Base-by-base conservation (phyloP, 129 eudicot species). In the Helichrysum umbraculigerum region DNA sequence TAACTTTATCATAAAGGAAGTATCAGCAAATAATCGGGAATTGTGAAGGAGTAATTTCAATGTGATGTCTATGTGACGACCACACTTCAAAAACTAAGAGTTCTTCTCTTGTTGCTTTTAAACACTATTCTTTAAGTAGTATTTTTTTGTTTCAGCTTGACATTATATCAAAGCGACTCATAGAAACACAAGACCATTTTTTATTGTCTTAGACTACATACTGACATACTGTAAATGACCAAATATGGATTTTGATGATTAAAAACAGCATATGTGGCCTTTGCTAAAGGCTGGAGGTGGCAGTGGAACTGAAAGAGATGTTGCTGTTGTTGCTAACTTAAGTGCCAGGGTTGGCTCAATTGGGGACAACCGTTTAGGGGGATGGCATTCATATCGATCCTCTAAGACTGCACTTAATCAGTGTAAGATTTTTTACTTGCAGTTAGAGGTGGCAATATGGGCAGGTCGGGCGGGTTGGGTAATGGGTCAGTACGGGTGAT, bases 271-370 rank as follows among this genome's bases (percentile, higher is more conserved):
- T 70, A 89, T 94, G 96, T 89, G 99, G 99, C 99, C 99, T 73
- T 86, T 94, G 84, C 86, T 94, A 51, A 94, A 91, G 82, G 87
- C 63, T 60, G 99, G 99, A 75, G 99, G 97, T 33, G 93, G 96
- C 56, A 59, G 58, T 52, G 90, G 89, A 71, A 81, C 93, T 34
- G 79, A 73, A 64, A 85, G 93, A 82, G 91, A 91, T 15, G 78
- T 73, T 68, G 93, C 99, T 5, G 76, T 94, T 81, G 90, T 94
- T 61, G 99, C 99, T 70, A 94, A 83, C 81, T 76, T 94, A 88
- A 94, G 96, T 83, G 99, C 99, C 33, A 87, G 97, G 73, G 99
- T 94, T 29, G 97, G 97, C 67, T 94, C 99, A 62, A 87, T 91
- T 59, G 92, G 93, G 44, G 97, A 94, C 77, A 94, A 94, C 74